Evolutionary conservation across 352 stramenopile genomes (phyloP), one percentile per base, ranked within the genome.

Genomic region (Phytopythium ostracodes): DNA sequence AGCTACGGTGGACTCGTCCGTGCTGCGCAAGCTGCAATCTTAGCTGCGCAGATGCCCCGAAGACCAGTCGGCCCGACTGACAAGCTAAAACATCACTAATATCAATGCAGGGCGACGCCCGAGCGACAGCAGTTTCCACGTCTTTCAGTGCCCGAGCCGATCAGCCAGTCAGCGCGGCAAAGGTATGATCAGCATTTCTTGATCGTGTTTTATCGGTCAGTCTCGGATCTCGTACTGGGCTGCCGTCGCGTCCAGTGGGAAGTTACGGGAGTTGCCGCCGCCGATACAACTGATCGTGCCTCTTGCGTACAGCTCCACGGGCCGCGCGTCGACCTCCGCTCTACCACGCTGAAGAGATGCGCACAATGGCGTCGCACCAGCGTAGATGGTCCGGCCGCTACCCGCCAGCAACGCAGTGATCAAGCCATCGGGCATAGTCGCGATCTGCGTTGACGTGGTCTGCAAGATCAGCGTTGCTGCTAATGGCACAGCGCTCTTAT

Each of bases 1-100:
- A 44, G 67, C 84, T 59, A 79, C 70, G 25, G 70, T 87, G n/a
- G 79, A 89, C 58, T 71, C 67, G 29, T 84, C 81, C 0, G 81
- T 88, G 33, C 35, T 90, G 40, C 69, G 61, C 56, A 88, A 79
- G 44, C 68, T 91, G 27, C 74, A 89, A 52, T 69, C 65, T 62
- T 83, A 75, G 58, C 59, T 15, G 17, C n/a, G 10, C 27, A n/a
- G 27, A 18, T 38, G 24, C 22, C 22, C 24, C 29, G 24, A 36
- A 40, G 38, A 15, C 33, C 33, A 8, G n/a, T n/a, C n/a, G n/a
- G n/a, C n/a, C n/a, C n/a, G n/a, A n/a, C n/a, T n/a, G n/a, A 33
- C 29, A 58, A 40, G 40, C 25, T 40, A 40, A 47, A 31, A 2
- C 38, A 38, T 5, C 55, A 18, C 4, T 40, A 51, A 60, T 47